These are phyloP conservation scores for Pestalotiopsis sp. DNA, from an alignment of 2,329 filamentous ascomycete species.

Conservation along the genomic window DNA sequence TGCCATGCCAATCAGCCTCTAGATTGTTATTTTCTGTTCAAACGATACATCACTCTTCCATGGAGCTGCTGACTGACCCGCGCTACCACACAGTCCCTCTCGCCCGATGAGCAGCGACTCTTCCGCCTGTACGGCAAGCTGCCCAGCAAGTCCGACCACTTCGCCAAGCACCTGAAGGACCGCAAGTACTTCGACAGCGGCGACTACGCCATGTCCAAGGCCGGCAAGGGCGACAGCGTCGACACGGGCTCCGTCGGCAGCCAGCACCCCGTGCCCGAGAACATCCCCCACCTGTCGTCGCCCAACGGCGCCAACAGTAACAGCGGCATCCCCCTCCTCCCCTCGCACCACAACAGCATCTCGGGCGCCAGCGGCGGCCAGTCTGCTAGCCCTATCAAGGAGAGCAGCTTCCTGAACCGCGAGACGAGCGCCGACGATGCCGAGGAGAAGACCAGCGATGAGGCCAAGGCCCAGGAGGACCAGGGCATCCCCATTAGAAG, in stretches of 20 bases:
- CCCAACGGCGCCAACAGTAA: slow-evolving; percentile 77
- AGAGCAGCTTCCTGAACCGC: slow-evolving; percentile 83
- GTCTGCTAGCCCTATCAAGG: slow-evolving; percentile 83
- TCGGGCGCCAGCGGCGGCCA: slow-evolving; percentile 39
- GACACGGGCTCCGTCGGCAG: slow-evolving; percentile 93
- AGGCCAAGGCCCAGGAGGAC: slow-evolving; percentile 17
- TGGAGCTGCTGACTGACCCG: background rate
- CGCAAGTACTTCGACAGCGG: slow-evolving; percentile 98
- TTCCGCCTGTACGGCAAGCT: slow-evolving; percentile 98
- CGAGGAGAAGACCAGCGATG: slow-evolving; percentile 39
- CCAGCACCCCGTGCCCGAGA: slow-evolving; percentile 92
- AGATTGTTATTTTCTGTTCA: background rate
- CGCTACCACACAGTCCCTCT: slow-evolving; percentile 68
- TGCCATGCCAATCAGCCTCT: background rate
- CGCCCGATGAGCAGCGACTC: slow-evolving; percentile 92
- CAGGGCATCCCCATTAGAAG: slow-evolving; percentile 68
- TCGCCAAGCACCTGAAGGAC: slow-evolving; percentile 98
- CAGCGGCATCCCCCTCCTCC: slow-evolving; percentile 86
- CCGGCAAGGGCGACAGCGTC: slow-evolving; percentile 92
- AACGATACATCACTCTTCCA: background rate
- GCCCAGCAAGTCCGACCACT: slow-evolving; percentile 91
- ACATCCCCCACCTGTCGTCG: slow-evolving; percentile 86
- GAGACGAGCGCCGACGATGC: slow-evolving; percentile 72
- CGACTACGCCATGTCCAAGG: slow-evolving; percentile 95
- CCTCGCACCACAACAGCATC: slow-evolving; percentile 72